phyloP scores from a whole-genome alignment of 768 basidiomycete species.

The Lactifluus piperatus region DNA sequence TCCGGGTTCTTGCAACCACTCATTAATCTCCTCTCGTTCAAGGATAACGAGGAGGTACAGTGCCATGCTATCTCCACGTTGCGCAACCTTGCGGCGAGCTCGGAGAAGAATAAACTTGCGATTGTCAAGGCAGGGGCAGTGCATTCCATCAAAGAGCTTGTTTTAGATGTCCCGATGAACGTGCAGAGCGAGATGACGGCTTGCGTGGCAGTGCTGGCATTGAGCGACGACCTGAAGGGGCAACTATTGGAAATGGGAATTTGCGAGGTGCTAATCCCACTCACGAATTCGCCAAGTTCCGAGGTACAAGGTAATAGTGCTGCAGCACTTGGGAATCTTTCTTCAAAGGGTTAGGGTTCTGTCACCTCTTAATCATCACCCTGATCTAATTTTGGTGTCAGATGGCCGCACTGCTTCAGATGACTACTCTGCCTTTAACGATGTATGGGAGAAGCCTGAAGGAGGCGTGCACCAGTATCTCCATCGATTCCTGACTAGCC shows the following conservation, averaged over 20 bases:
- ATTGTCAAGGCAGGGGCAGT: constrained; percentile 98
- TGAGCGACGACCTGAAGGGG: constrained; percentile 96
- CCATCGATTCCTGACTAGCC: constrained; percentile 84
- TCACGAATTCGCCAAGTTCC: constrained; percentile 92
- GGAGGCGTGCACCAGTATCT: constrained; percentile 96
- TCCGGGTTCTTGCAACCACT: constrained; percentile 94
- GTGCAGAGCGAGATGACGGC: constrained; percentile 99
- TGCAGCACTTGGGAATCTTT: constrained; percentile 93
- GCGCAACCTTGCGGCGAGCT: constrained; percentile 91
- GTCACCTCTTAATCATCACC: background rate
- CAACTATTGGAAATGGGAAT: constrained; percentile 98
- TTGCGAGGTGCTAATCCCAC: constrained; percentile 91
- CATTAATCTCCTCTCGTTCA: constrained; percentile 93
- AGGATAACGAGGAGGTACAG: constrained; percentile 99
- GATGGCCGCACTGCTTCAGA: constrained; percentile 69
- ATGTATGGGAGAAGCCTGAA: constrained; percentile 96
- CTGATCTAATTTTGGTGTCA: constrained; percentile 24
- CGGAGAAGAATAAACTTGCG: constrained; percentile 96
- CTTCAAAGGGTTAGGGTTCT: constrained; percentile 71
- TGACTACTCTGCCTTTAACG: constrained; percentile 95
- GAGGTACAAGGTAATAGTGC: constrained; percentile 99
- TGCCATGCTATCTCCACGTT: constrained; percentile 98
- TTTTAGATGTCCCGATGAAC: constrained; percentile 88
- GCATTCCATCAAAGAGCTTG: constrained; percentile 92
- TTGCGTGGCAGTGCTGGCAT: constrained; percentile 90